Evolutionary conservation across 768 basidiomycete genomes (phyloP).

Genomic region (Boletus sp.): DNA sequence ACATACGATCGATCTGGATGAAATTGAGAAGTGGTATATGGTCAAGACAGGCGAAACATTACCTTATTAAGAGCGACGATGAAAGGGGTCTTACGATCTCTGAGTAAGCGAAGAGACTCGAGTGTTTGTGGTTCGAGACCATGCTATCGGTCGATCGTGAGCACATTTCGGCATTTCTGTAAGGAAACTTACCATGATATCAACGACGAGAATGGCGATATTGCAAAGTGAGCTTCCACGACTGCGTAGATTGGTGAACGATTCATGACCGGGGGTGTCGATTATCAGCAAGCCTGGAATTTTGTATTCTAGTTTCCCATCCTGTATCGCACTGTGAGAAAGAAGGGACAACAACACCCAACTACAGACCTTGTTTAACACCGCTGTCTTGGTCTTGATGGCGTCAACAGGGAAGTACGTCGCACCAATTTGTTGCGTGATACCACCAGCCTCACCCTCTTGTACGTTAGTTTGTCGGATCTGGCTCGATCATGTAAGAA

Average conservation of each 20-base stretch:
- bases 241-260: constrained; percentile 93
- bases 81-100: constrained; percentile 95
- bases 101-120: constrained; percentile 88
- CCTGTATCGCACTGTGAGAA: constrained; percentile 40
- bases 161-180: not conserved
- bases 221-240: constrained; percentile 97
- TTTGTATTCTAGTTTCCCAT: constrained; percentile 87
- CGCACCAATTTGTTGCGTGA: constrained; percentile 99
- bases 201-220: constrained; percentile 97
- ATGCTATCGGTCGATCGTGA: constrained; percentile 54
- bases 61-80: constrained; percentile 98
- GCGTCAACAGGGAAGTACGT: constrained; percentile 98
- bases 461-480: constrained; percentile 99
- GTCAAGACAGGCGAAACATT: not conserved
- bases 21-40: constrained; percentile 7
- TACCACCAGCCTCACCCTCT: constrained; percentile 99
- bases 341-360: not conserved
- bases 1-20: constrained; percentile 91
- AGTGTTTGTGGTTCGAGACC: constrained; percentile 97
- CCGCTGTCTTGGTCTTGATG: constrained; percentile 88
- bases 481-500: constrained; percentile 38
- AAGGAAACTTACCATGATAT: constrained; percentile 77
- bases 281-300: constrained; percentile 95
- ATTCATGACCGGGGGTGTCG: constrained; percentile 99
- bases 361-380: constrained; percentile 76